phyloP scores from a whole-genome alignment of 2,329 filamentous ascomycete genomes.

The Grosmannia clavigera region DNA sequence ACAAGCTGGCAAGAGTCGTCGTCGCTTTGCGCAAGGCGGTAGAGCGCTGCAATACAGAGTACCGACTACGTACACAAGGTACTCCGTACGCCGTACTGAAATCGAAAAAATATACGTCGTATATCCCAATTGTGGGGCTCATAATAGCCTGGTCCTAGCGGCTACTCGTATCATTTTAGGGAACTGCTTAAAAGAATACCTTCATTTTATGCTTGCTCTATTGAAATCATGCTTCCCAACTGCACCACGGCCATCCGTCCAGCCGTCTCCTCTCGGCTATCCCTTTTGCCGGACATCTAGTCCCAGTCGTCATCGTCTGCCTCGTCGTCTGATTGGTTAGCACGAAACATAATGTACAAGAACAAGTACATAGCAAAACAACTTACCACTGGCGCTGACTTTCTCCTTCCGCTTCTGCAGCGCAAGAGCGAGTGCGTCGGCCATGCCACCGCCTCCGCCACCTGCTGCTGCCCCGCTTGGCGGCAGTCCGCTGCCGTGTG shows the following conservation, averaged over 20 bases:
- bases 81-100: too few species aligned
- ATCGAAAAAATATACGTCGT: too few species aligned
- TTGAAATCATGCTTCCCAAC: background rate
- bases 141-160: too few species aligned
- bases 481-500: conserved; percentile 37
- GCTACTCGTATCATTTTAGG: too few species aligned
- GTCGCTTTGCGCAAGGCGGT: background rate
- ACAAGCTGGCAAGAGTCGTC: too few species aligned
- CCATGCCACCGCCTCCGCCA: conserved; percentile 47
- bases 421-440: conserved; percentile 71
- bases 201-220: background rate
- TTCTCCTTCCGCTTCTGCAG: conserved; percentile 80
- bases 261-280: background rate
- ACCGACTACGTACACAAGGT: too few species aligned
- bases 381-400: conserved; percentile 89
- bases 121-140: too few species aligned
- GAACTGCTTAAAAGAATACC: background rate
- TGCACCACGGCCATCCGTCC: background rate
- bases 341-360: too few species aligned
- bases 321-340: background rate
- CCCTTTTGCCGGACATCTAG: background rate
- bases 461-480: conserved; percentile 34
- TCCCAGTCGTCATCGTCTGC: conserved; percentile 5
- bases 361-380: conserved; percentile 5
- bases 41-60: too few species aligned